Evolutionary conservation across 768 basidiomycete species (phyloP), one percentile per base, ranked within the genome.

Genomic region (Russula sp.): DNA sequence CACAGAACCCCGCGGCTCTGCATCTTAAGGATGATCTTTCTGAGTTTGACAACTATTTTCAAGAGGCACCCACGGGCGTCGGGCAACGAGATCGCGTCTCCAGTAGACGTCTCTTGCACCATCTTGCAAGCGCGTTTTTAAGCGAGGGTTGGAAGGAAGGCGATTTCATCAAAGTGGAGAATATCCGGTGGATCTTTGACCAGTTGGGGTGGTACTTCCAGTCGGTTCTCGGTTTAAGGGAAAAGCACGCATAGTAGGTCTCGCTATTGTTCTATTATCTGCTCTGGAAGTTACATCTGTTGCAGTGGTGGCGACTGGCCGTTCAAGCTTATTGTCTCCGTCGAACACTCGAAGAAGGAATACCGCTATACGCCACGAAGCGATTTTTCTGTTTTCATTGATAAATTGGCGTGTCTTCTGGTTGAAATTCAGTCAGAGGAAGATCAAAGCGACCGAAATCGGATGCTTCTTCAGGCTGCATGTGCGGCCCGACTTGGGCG

Each of bases 331-430:
- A 24, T 49, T 24, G 22, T 49, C 46, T 10, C 3, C n/a, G 46
- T 44, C 44, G 20, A 44, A n/a, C n/a, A n/a, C 22, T 7, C 9
- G n/a, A 4, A 11, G 44, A 24, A 48, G 20, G 3, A 11, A 11
- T 34, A 2, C 46, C 22, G 34, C 34, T 51, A 57, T 42, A 46
- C 40, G 42, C 56, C 56, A 57, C 42, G 56, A 57, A 57, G 56
- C 28, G 26, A 44, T 57, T 57, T 57, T 57, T 18, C 16, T n/a
- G 2, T 57, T 0, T 56, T 38, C 16, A 24, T 56, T 26, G 24
- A 56, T 56, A 0, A 26, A 9, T 56, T 56, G 38, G 13, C 32
- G 42, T n/a, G 20, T 22, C 40, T 57, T 32, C 1, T 44, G 20
- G 56, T 46, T 30, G 42, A 57, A 44, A 42, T 57, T 30, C 56